Evolutionary conservation across 192 early-diverging fungal species (phyloP), one percentile per base, ranked within the genome.

Genomic region (Jimgerdemannia lactiflua): DNA sequence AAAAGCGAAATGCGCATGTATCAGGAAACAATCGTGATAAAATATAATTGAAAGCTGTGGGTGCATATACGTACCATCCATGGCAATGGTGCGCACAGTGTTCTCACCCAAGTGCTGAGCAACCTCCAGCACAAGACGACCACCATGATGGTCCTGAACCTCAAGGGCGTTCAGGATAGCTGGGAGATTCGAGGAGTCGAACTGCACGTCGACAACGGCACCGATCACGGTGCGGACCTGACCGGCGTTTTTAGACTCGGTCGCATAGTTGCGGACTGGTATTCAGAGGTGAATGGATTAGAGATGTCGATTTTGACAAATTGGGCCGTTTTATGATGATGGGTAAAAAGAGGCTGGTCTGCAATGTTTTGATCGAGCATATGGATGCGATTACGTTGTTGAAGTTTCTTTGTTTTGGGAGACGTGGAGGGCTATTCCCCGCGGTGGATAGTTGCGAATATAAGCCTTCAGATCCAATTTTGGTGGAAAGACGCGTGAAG

Each of bases 61-160:
- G n/a, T n/a, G n/a, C n/a, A n/a, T n/a, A n/a, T 98, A 95, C 77
- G 96, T 98, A 86, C 95, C 97, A 90, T 98, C 97, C 97, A 98
- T 98, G 82, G 97, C 97, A 95, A 98, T 98, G 80, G 94, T 96
- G 79, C 97, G 95, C 81, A 98, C 97, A 70, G 95, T 96, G 93
- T 96, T 96, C 86, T 98, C 95, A 88, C 96, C 97, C 91, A 92
- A 94, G 85, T 98, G 97, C 88, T 97, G 95, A 69, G 95, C 86
- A 63, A 98, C 97, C 86, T 98, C 97, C 19, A 98, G 91, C 69
- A 98, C 97, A 72, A 98, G 89, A 82, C 97, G 95, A 67, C 80
- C 81, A 81, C 87, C 87, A 79, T 89, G 86, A 82, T 89, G 88
- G 81, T 89, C 85, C 86, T 94, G 86, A 64, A 98, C 95, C 88